Evolutionary conservation across 305 asterid genomes (phyloP), one percentile per base, ranked within the genome.

Genomic region (Fraxinus greggii): DNA sequence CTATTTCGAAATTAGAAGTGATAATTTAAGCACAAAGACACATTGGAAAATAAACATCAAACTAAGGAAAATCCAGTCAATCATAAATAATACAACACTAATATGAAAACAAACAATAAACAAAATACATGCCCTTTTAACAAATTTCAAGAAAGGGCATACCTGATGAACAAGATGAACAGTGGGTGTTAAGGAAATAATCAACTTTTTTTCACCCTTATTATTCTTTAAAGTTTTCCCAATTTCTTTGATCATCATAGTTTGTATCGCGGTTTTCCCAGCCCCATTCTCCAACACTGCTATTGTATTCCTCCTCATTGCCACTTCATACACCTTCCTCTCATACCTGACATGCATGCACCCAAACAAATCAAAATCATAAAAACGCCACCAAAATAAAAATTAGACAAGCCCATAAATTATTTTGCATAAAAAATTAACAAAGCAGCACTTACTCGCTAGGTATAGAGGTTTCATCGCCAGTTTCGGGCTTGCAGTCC

Each of bases 141-240:
- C 36, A 65, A 38, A 0, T 10, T 79, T 26, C 13, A 10, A 54
- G 33, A 38, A 7, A 3, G 79, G 65, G 72, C 85, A 86, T 86
- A 78, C 99, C 98, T 91, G 94, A 17, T 86, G 93, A 17, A 95
- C 98, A 86, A 91, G 97, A 83, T 85, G 90, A 84, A 95, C 98
- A 72, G 97, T 92, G 70, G 98, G 95, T 61, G 94, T 91, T 93
- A 95, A 89, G 92, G 90, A 89, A 36, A 88, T 84, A 31, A 95
- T 93, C 79, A 87, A 75, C 86, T 88, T 94, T 85, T 87, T 92
- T 61, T 79, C 91, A 84, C 87, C 91, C 86, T 33, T 81, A 40
- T 76, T 78, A 61, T 24, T 82, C 81, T 79, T 90, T 80, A 94
- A 72, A 13, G 92, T 79, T 81, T 86, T 86, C 6, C 93, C 94